Evolutionary conservation across 2,329 filamentous ascomycete species (phyloP), one percentile per base, ranked within the genome.

Genomic region (Aspergillus caelatus): DNA sequence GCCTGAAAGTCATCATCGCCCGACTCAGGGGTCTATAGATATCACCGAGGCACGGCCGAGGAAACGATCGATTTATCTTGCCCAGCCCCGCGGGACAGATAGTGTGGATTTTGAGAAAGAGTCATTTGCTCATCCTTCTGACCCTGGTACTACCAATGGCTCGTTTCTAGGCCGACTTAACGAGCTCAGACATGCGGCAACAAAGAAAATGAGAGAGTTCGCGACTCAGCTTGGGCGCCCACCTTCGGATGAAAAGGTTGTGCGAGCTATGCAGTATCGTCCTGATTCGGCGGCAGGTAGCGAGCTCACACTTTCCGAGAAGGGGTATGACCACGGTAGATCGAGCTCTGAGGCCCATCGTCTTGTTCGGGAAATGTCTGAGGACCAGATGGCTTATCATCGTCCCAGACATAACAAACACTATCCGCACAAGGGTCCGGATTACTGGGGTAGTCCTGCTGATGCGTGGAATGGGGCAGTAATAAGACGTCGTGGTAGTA

Each of bases 301-400:
- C 32, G 34, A n/a, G 23, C 16, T 32, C n/a, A 11, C 32, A 16
- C 21, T 55, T 21, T 55, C 32, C 1, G 52, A 55, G 14, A 39
- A 39, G 12, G 30, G 71, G 74, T 34, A 60, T 30, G 56, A 75
- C 4, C 72, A 77, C 36, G 67, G 57, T 1, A 64, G 66, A 12
- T 69, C 68, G 30, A 74, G 69, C 11, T 67, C 68, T 5, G 75
- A 77, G 53, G 75, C 75, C 2, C 73, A 76, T 54, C 71, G 72
- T 19, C 63, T 77, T 3, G 74, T 77, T 19, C 72, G 74, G 5
- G 74, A 75, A 16, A 41, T 77, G 53, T 74, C 71, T 2, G 70
- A 75, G 26, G 69, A 75, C 9, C 68, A 71, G 32, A 19, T 34
- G 14, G 52, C 10, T 7, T 23, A 19, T 34, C n/a, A 36, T 23